Percentiles rank a stretch among this genome's conserved stretches.
Evolutionary conservation across 768 basidiomycete genomes (phyloP).

Genomic region (Lenzites betulinus): DNA sequence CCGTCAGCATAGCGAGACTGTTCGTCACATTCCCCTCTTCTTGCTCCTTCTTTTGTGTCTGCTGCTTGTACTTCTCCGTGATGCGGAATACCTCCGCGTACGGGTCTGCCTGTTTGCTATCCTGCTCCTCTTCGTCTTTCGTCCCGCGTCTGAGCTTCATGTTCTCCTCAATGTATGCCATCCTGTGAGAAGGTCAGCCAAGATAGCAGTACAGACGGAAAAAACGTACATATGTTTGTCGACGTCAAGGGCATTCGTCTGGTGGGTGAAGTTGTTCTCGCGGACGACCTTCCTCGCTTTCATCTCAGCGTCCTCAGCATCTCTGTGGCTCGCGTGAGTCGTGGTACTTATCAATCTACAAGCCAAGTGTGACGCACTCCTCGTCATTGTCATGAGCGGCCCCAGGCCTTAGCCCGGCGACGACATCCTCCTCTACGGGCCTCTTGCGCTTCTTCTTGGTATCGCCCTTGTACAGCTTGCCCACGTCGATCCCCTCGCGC

Average conservation of each 20-base stretch:
- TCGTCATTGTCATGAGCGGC: conserved; percentile 52
- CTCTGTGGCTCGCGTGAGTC: too few relatives aligned
- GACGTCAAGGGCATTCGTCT: conserved; percentile 93
- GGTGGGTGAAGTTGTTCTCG: conserved; percentile 93
- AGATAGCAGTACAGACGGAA: neutral
- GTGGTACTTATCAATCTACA: too few relatives aligned
- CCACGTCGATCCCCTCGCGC: conserved; percentile 82
- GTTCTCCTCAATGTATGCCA: conserved; percentile 97
- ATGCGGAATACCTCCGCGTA: conserved; percentile 78
- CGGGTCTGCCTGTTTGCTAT: conserved; percentile 58
- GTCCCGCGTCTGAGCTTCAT: conserved; percentile 70
- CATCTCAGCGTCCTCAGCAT: conserved; percentile 66
- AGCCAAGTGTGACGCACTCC: conserved; percentile 41
- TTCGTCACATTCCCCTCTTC: conserved; percentile 95
- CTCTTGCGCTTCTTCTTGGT: conserved; percentile 68
- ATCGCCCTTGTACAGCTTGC: conserved; percentile 85
- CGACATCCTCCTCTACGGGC: conserved; percentile 43
- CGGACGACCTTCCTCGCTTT: conserved; percentile 75
- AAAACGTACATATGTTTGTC: conserved; percentile 93
- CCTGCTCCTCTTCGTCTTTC: conserved; percentile 48
- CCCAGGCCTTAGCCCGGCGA: conserved; percentile 60
- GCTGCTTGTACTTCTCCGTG: conserved; percentile 64
- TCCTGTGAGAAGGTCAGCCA: conserved; percentile 53
- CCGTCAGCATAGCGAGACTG: conserved; percentile 93
- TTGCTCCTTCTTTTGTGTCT: conserved; percentile 44